Conservation (phyloP, 257 asterid genomes). For the Capsicum pubescens region DNA sequence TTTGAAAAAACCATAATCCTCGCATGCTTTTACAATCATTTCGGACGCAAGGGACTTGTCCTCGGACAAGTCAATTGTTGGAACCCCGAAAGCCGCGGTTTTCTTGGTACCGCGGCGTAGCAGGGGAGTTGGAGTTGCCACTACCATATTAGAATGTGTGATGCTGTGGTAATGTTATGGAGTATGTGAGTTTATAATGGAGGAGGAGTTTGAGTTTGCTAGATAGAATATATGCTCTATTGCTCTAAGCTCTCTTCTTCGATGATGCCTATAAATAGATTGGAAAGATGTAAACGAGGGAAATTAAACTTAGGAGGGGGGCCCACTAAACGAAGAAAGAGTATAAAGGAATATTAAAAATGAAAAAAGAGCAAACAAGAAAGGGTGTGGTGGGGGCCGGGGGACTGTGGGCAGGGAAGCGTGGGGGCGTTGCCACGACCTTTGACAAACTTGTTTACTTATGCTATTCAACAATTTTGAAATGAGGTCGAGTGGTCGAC, state of each 20-base stretch:
- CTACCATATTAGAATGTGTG: conserved; percentile 45
- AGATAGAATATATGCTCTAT: background rate
- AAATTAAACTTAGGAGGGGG: conserved; percentile 10
- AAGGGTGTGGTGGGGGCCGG: conserved; percentile 35
- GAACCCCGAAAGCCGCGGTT: conserved; percentile 47
- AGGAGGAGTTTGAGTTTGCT: conserved; percentile 14
- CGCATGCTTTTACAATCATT: conserved; percentile 59
- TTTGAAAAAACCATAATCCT: conserved; percentile 70
- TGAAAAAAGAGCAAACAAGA: background rate
- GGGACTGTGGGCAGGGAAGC: conserved; percentile 34
- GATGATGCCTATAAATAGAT: conserved; percentile 24
- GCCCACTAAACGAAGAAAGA: background rate
- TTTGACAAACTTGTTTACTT: conserved; percentile 19
- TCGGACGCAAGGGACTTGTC: conserved; percentile 43
- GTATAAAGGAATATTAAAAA: background rate
- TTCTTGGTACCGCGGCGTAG: conserved; percentile 40
- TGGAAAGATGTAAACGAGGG: conserved; percentile 19
- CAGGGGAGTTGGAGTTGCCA: conserved; percentile 41
- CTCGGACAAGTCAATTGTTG: conserved; percentile 58
- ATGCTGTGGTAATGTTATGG: background rate
- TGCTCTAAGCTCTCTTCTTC: background rate
- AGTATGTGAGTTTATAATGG: background rate
- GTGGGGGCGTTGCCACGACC: conserved; percentile 36
- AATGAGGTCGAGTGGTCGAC: background rate
- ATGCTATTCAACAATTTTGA: background rate